Base-by-base conservation (phyloP, 345 rosid species). In the Gossypium thurberi region DNA sequence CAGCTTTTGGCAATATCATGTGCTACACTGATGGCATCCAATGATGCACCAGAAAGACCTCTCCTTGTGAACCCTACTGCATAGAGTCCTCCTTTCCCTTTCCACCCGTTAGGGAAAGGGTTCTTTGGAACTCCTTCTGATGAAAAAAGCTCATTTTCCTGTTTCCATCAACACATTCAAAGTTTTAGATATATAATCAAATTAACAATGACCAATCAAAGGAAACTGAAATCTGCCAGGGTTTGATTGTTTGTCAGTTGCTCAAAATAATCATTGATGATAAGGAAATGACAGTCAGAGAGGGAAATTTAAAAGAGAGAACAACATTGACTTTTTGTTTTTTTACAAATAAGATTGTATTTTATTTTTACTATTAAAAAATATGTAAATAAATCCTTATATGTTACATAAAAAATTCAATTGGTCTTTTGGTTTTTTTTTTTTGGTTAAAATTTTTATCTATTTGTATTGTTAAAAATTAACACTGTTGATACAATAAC, bases 1-100 rank as follows among this genome's bases (percentile, higher is more conserved):
- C 89, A 94, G 71, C 79, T 80, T 28, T 72, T 80, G 51, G 93
- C 84, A 67, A 92, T 92, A 66, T 92, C 98, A 59, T 84, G 85
- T 15, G 93, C 92, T 6, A 92, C 87, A 65, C 80, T 87, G 56
- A 81, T 71, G 7, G 98, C 91, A 71, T 94, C 97, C 2, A 84
- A 65, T 1, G 94, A 87, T 44, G 93, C 94, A 58, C 98, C 98
- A 15, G 94, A 87, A 65, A 94, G 82, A 15, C 92, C 98, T 87
- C 88, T 94, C 78, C 82, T 88, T 13, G 98, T 88, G 82, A 94
- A 94, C 73, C 98, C 98, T 42, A 87, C 98, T 28, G 97, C 97
- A 76, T 93, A 93, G 51, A 93, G 81, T 63, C 98, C 97, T 0
- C 85, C 80, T 28, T 78, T 83, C 21, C 97, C 97, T 84, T 93